Base-by-base conservation (phyloP, 2,329 filamentous ascomycete species). In the Botrytis deweyae region DNA sequence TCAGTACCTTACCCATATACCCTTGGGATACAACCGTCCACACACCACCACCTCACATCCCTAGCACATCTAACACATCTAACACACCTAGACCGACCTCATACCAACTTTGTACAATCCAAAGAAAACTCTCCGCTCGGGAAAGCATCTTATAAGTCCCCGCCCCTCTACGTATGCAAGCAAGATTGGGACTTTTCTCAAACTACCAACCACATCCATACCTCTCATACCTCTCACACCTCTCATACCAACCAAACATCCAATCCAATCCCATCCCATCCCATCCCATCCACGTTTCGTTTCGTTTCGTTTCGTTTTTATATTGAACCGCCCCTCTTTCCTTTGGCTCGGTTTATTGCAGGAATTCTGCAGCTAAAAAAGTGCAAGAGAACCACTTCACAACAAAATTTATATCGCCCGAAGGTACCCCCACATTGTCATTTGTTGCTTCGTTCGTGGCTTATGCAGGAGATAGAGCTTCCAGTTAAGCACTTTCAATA, bases 391-490 rank as follows among this genome's bases (percentile, higher is more conserved):
- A 58, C 66, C 66, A 58, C 66, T 58, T 33, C 36, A 58, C 36
- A 58, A 42, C 38, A n/a, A 68, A 42, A 40, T 33, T 55, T 40
- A 33, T 58, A 68, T 68, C 66, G 46, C 25, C 25, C 65, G 5
- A 70, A 70, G 55, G 52, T 20, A 59, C 68, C 52, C 71, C 64
- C 64, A 64, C 63, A 69, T 58, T 8, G 42, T 55, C 71, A 61
- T 52, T 40, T 29, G 22, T 49, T 69, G 42, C 59, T 36, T 63
- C 63, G 22, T 40, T 40, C 38, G 71, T 73, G 64, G 71, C 71
- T 69, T 62, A 73, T 73, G 71, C 71, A 73, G 55, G 71, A 69
- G 64, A 69, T 73, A 69, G 38, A 65, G 36, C 64, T 69, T 73
- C 29, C 71, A 73, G 71, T 42, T 46, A 55, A 73, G 29, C 33